A percentile compares a stretch with the other conserved stretches of the same genome.
Evolutionary conservation across 768 basidiomycete genomes (phyloP).

Genomic region (Rhizopogon salebrosus): DNA sequence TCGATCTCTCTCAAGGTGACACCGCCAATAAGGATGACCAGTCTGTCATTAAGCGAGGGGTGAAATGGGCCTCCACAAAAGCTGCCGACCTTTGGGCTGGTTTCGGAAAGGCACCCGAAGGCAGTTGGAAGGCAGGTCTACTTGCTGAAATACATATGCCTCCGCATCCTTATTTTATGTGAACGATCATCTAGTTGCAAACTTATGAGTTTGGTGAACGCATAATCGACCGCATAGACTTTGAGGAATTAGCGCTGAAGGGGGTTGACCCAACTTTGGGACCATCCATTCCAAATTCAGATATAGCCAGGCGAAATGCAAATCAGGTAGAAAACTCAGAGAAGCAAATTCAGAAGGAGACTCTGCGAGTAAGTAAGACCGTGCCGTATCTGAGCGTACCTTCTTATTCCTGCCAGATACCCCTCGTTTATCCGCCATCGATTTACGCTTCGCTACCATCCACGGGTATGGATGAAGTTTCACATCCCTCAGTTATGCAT

Average conservation of each 20-base stretch:
- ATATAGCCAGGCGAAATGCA: slow-evolving; percentile 11
- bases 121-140: slow-evolving; percentile 65
- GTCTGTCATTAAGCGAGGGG: slow-evolving; percentile 16
- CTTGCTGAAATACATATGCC: neutral
- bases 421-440: slow-evolving; percentile 40
- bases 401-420: slow-evolving; percentile 40
- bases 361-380: neutral
- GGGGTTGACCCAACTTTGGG: slow-evolving; percentile 66
- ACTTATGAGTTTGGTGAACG: slow-evolving; percentile 62
- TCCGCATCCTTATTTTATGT: neutral
- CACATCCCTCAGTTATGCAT: slow-evolving; percentile 36
- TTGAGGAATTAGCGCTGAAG: slow-evolving; percentile 76
- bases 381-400: too few relatives aligned
- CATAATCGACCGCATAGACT: slow-evolving; percentile 66
- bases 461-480: slow-evolving; percentile 11
- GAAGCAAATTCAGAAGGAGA: neutral
- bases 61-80: slow-evolving; percentile 48
- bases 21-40: slow-evolving; percentile 33
- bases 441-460: slow-evolving; percentile 44
- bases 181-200: slow-evolving; percentile 42
- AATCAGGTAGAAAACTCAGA: slow-evolving; percentile 12
- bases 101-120: slow-evolving; percentile 60
- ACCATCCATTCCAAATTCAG: slow-evolving; percentile 36
- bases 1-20: slow-evolving; percentile 24
- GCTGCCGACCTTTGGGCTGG: slow-evolving; percentile 55